These are phyloP conservation scores for Cadophora sp. DNA, from an alignment of 2,329 filamentous ascomycete species.

Conservation along the genomic window DNA sequence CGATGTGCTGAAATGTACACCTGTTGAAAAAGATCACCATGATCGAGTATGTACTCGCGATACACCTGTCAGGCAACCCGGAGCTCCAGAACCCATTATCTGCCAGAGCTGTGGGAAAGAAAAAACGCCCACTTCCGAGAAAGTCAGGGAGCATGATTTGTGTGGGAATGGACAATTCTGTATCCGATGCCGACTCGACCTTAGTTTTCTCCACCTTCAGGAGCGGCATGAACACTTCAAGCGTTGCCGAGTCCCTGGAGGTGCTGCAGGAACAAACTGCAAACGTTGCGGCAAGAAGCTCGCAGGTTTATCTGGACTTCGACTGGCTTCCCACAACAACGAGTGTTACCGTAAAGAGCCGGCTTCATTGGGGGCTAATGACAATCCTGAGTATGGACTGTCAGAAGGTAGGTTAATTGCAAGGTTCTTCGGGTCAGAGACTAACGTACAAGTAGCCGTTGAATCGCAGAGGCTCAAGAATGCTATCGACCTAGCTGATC, in stretches of 20 bases:
- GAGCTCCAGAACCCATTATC: constrained; percentile 11
- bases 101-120: constrained; percentile 32
- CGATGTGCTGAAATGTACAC: constrained; percentile 17
- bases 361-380: not conserved
- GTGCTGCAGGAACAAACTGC: constrained; percentile 19
- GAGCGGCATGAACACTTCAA: not conserved
- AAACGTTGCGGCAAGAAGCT: constrained; percentile 23
- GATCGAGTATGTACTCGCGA: constrained; percentile 14
- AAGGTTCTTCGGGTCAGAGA: not conserved
- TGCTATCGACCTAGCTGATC: not conserved
- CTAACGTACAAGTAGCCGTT: not conserved
- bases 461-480: constrained; percentile 5
- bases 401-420: not conserved
- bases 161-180: constrained; percentile 22
- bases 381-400: not conserved
- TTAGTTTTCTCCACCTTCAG: not conserved
- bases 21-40: constrained; percentile 27
- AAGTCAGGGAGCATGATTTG: not conserved
- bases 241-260: constrained; percentile 14
- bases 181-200: constrained; percentile 28
- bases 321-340: constrained; percentile 1
- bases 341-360: constrained; percentile 19
- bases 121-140: not conserved
- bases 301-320: not conserved
- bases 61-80: constrained; percentile 3